These are phyloP conservation scores for Vigna angularis DNA, from an alignment of 306 rosid species.

Conservation along the genomic window DNA sequence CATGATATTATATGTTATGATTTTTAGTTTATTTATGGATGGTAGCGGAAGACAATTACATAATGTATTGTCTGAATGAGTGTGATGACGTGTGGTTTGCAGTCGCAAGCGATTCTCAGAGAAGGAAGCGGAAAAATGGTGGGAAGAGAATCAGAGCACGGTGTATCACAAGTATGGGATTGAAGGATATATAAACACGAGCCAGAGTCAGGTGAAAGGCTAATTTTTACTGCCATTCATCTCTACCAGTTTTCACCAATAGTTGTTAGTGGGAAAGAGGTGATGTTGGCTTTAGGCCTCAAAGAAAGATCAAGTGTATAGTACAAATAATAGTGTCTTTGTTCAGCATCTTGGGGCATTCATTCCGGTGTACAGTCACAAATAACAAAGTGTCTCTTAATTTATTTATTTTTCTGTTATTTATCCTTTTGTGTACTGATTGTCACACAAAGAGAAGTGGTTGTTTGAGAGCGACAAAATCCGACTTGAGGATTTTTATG, in stretches of 20 bases:
- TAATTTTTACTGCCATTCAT: slow-evolving; percentile 51
- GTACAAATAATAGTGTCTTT: slow-evolving; percentile 24
- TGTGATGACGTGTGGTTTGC: slow-evolving; percentile 36
- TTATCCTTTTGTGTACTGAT: no score
- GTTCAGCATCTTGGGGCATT: slow-evolving; percentile 44
- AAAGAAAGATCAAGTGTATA: slow-evolving; percentile 37
- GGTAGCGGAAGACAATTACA: no score
- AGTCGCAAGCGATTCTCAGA: slow-evolving; percentile 75
- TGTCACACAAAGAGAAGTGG: neutral
- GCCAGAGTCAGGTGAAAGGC: slow-evolving; percentile 53
- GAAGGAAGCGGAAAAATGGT: slow-evolving; percentile 83
- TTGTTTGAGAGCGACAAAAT: slow-evolving; percentile 43
- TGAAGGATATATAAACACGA: slow-evolving; percentile 64
- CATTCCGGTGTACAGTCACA: slow-evolving; percentile 44
- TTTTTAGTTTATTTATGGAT: no score
- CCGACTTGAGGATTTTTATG: slow-evolving; percentile 35
- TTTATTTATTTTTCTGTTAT: no score
- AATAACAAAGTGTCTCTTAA: slow-evolving; percentile 40
- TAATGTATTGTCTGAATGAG: slow-evolving; percentile 32
- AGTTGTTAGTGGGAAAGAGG: slow-evolving; percentile 41
- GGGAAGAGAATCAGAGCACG: slow-evolving; percentile 78
- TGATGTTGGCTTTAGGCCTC: slow-evolving; percentile 46
- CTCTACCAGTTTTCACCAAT: slow-evolving; percentile 39
- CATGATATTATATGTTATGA: neutral
- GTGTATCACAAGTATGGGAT: slow-evolving; percentile 69